These are phyloP conservation scores for Triangularia setosa DNA, from an alignment of 2,329 filamentous ascomycete genomes.

Conservation along the genomic window DNA sequence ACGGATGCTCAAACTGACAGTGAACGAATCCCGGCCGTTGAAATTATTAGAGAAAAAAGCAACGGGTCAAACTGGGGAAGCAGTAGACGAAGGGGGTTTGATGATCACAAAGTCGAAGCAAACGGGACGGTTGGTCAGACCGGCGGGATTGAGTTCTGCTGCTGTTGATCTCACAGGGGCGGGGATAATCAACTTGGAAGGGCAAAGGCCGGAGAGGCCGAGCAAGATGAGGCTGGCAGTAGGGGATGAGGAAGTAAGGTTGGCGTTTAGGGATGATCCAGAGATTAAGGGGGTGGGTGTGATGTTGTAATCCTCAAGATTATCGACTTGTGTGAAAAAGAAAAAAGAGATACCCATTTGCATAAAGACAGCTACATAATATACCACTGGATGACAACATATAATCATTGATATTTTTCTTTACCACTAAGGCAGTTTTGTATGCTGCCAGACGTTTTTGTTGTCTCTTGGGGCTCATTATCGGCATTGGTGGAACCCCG, in stretches of 20 bases:
- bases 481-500: slow-evolving; percentile 1
- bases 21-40: slow-evolving; percentile 53
- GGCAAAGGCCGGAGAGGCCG: slow-evolving; percentile 73
- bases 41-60: slow-evolving; percentile 47
- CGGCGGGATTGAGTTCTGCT: slow-evolving; percentile 47
- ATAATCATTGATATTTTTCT: no score
- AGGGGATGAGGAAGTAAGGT: slow-evolving; percentile 84
- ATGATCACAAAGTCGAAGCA: slow-evolving; percentile 17
- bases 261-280: slow-evolving; percentile 82
- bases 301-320: slow-evolving; percentile 27
- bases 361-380: not conserved
- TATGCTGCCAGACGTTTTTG: no score
- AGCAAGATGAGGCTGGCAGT: slow-evolving; percentile 83
- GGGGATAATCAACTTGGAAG: slow-evolving; percentile 82
- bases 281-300: slow-evolving; percentile 75
- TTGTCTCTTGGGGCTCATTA: no score
- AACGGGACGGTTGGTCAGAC: slow-evolving; percentile 25
- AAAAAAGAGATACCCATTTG: slow-evolving; percentile 13
- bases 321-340: no score
- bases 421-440: no score
- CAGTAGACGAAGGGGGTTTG: slow-evolving; percentile 6
- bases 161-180: slow-evolving; percentile 82
- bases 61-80: not conserved
- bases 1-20: slow-evolving; percentile 60
- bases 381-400: no score